Conservation (phyloP, 495 filamentous ascomycete species). For the Choiromyces venosus region DNA sequence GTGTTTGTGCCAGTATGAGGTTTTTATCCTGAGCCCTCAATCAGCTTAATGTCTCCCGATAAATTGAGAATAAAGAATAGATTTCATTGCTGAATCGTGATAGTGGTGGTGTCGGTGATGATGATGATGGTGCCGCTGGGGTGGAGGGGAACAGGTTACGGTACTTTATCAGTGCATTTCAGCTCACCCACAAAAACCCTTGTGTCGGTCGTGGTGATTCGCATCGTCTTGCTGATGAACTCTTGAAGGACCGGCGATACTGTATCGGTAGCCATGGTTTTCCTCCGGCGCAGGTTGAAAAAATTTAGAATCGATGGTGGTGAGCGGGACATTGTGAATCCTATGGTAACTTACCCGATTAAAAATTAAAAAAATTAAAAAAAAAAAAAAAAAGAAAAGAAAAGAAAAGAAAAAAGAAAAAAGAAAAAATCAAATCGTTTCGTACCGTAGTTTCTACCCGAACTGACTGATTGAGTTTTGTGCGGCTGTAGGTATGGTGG, state of each 20-base stretch:
- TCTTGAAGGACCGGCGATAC: slow-evolving; percentile 33
- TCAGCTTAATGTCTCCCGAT: background rate
- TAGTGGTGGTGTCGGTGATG: background rate
- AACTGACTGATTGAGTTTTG: background rate
- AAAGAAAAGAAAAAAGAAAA: background rate
- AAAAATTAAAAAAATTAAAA: too few relatives aligned
- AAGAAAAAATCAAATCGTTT: background rate
- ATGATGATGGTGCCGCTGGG: slow-evolving; percentile 4
- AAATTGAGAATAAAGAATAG: background rate
- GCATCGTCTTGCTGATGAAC: slow-evolving; percentile 62
- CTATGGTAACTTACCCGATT: background rate
- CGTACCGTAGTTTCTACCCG: background rate
- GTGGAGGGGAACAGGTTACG: background rate
- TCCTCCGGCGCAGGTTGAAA: slow-evolving; percentile 2
- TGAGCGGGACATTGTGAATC: background rate
- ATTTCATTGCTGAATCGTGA: background rate
- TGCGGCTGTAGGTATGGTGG: too few relatives aligned
- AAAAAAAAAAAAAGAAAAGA: background rate
- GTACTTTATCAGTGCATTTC: slow-evolving; percentile 89
- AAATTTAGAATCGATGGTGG: slow-evolving; percentile 1
- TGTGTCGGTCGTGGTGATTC: slow-evolving; percentile 73
- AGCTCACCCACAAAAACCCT: slow-evolving; percentile 86
- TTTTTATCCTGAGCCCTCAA: slow-evolving; percentile 60
- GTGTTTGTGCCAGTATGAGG: slow-evolving; percentile 73
- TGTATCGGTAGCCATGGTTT: background rate